phyloP scores from a whole-genome alignment of 305 asterid genomes.

The Solanum hybrid region DNA sequence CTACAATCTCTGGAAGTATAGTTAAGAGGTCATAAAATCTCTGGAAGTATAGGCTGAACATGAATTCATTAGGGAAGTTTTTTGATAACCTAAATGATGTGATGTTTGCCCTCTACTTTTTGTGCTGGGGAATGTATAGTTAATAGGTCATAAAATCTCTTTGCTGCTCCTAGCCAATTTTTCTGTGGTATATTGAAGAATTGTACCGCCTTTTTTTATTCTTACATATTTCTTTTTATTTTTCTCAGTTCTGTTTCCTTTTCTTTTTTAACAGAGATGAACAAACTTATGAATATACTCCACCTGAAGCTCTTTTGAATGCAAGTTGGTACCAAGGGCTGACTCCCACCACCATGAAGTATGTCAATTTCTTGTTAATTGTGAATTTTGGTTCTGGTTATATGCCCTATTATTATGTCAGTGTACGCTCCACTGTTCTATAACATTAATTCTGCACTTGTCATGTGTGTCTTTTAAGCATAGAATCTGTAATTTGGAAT shows the following conservation, averaged over 20 bases:
- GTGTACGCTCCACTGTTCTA: background rate
- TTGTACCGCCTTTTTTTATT: background rate
- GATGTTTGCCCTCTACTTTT: background rate
- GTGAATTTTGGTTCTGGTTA: background rate
- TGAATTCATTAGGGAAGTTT: background rate
- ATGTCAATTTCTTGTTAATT: constrained; percentile 27
- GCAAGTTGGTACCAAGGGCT: constrained; percentile 80
- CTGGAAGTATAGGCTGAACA: background rate
- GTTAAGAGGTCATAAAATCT: background rate
- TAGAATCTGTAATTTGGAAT: background rate
- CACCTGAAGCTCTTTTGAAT: constrained; percentile 93
- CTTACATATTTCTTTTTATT: constrained; percentile 3
- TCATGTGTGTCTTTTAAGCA: background rate
- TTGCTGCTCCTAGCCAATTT: background rate
- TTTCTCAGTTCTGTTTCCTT: constrained; percentile 14
- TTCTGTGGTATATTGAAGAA: background rate
- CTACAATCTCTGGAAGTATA: background rate
- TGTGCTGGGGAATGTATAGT: background rate
- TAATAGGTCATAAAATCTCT: background rate
- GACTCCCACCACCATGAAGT: constrained; percentile 59
- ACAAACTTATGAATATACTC: constrained; percentile 87
- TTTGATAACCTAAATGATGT: background rate
- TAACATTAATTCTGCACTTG: background rate
- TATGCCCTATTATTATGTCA: background rate
- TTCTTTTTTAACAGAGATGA: constrained; percentile 50